Evolutionary conservation across 345 rosid species (phyloP), one percentile per base, ranked within the genome.

Genomic region (Nasturtium officinale): DNA sequence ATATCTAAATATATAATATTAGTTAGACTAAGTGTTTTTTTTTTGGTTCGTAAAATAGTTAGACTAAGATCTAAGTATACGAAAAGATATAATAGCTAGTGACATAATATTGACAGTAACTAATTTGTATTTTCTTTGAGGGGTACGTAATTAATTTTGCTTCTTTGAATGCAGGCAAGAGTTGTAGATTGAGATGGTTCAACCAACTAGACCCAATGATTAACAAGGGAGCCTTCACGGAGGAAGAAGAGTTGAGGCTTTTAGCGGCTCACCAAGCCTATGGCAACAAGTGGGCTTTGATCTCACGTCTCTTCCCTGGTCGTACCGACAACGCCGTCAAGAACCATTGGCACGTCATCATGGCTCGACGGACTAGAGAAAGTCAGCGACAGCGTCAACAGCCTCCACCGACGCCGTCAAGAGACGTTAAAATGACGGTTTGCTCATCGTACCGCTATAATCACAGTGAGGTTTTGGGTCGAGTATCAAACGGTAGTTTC

Each of bases 201-300:
- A 95, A 95, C 79, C 99, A 95, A 83, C 64, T 95, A 73, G 99
- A 95, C 73, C 98, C 99, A 20, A 91, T 89, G 72, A 95, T 95
- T 63, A 91, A 90, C 76, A 87, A 92, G 72, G 85, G 82, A 71
- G 90, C 96, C 1, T 91, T 95, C 69, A 87, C 82, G 0, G 98
- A 91, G 61, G 99, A 95, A 73, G 99, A 95, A 81, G 99, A 90
- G 69, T 90, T 85, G 61, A 88, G 87, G 74, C 83, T 95, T 51
- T 80, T 95, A 86, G 90, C 86, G 46, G 94, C 90, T 54, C 98
- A 95, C 55, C 86, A 87, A 67, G 78, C 90, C 21, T 88, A 88
- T 69, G 99, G 99, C 1, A 95, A 91, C 89, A 95, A 95, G 70
- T 95, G 99, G 99, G 99, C 99, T 53, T 83, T 95, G 96, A 95